Evolutionary conservation across 2,329 filamentous ascomycete species (phyloP).

Genomic region (Knoxdaviesia capensis): DNA sequence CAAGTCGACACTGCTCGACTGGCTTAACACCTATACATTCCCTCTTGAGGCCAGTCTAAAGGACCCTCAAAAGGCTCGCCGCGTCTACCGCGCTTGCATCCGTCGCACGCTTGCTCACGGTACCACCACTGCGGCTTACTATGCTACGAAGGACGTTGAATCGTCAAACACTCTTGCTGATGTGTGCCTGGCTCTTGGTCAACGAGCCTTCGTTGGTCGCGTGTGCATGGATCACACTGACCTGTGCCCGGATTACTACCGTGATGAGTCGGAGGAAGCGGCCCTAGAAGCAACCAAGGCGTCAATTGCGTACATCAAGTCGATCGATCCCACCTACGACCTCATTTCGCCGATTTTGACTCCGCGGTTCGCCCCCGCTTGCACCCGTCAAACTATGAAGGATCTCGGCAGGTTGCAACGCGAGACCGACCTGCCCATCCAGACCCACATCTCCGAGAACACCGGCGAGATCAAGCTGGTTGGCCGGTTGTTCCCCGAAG

Average conservation of each 20-base stretch:
- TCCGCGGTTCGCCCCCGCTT: conserved; percentile 45
- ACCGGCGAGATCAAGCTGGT: conserved; percentile 53
- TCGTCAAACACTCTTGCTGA: conserved; percentile 83
- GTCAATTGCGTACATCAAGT: conserved; percentile 44
- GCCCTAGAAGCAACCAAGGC: conserved; percentile 34
- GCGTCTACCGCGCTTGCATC: conserved; percentile 62
- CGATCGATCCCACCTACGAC: conserved; percentile 41
- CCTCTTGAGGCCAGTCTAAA: conserved; percentile 67
- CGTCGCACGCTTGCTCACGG: conserved; percentile 68
- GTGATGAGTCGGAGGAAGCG: conserved; percentile 44
- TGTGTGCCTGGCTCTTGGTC: conserved; percentile 59
- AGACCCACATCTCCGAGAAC: conserved; percentile 88
- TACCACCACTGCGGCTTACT: conserved; percentile 90
- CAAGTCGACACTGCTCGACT: conserved; percentile 78
- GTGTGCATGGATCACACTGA: conserved; percentile 74
- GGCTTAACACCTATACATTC: conserved; percentile 89
- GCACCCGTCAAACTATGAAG: conserved; percentile 35
- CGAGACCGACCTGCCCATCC: conserved; percentile 45
- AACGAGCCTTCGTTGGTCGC: conserved; percentile 76
- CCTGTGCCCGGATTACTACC: conserved; percentile 57
- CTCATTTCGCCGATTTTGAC: conserved; percentile 69
- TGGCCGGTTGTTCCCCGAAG: conserved; percentile 42
- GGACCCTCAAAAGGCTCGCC: conserved; percentile 38
- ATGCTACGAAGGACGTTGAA: conserved; percentile 68
- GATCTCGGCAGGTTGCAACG: conserved; percentile 43